Evolutionary conservation across 208 protist species (phyloP).

Genomic region (Leishmania tarentolae): DNA sequence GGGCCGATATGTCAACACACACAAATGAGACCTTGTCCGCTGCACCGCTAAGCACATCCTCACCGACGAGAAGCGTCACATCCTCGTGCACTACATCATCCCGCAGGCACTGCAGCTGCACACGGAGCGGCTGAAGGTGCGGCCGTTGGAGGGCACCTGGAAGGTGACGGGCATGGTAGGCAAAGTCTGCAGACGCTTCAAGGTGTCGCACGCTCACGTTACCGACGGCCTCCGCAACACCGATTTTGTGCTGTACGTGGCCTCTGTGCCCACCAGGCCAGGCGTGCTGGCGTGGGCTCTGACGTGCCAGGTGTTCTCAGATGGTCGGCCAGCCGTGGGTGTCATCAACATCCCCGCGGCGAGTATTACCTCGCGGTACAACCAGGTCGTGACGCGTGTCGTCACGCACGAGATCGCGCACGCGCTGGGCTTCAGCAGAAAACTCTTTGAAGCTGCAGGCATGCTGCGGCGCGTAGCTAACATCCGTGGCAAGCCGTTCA

Average conservation of each 20-base stretch:
- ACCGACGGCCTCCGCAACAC: constrained; percentile 38
- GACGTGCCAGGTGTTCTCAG: constrained; percentile 31
- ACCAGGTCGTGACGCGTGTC: constrained; percentile 18
- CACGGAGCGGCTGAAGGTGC: constrained; percentile 42
- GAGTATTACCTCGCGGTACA: constrained; percentile 17
- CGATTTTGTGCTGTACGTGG: constrained; percentile 68
- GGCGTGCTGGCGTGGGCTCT: constrained; percentile 58
- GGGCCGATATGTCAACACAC: constrained; percentile 20
- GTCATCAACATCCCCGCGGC: constrained; percentile 51
- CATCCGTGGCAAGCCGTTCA: constrained; percentile 38
- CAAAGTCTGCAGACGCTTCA: neutral
- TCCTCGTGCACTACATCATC: constrained; percentile 39
- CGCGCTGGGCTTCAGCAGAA: constrained; percentile 68
- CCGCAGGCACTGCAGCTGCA: constrained; percentile 54
- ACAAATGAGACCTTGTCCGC: constrained; percentile 14
- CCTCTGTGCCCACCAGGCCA: constrained; percentile 17
- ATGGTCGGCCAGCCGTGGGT: constrained; percentile 36
- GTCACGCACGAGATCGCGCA: constrained; percentile 84
- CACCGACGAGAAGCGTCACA: constrained; percentile 33
- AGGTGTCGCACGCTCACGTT: constrained; percentile 28
- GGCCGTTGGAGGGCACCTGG: constrained; percentile 18
- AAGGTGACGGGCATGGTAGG: constrained; percentile 13
- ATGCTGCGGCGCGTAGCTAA: constrained; percentile 16
- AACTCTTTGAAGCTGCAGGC: constrained; percentile 11
- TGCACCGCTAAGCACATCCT: constrained; percentile 42